Base-by-base conservation (phyloP, 225 moss, liverwort and hornwort genomes). In the Bryum argenteum region DNA sequence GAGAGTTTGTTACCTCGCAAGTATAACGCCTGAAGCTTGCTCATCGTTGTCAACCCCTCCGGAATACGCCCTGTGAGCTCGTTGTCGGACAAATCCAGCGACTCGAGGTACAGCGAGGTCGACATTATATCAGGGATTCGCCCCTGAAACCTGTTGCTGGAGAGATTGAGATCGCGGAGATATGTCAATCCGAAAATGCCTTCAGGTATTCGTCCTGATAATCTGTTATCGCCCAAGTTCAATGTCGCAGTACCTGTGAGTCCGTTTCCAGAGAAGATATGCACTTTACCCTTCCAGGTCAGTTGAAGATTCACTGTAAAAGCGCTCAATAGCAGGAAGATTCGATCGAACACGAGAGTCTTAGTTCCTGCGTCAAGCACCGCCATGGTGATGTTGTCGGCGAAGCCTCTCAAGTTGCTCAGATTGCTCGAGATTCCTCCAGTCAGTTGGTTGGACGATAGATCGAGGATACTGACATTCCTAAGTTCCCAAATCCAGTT, bases 401-500 rank as follows among this genome's bases (percentile, higher is more conserved):
- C 58, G 44, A 81, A 48, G 6, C 70, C 74, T 65, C 69, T 48
- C 82, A 82, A 55, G 21, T 57, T 78, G 61, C 43, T 66, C 71
- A 78, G 66, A 40, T 78, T 69, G 59, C 63, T 59, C 20, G 63
- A 52, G 33, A 82, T 54, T 20, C 15, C 10, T 14, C 78, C 74
- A 17, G 66, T 70, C 1, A 82, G 21, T 6, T 65, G 41, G 48
- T 78, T 82, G 60, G 43, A n/a, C 15, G 82, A 70, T 11, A 77
- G 61, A 54, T 70, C 65, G 10, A 78, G 74, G 40, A 43, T 23
- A 22, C 64, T 78, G 10, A 74, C 38, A 20, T 73, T 73, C 50
- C 56, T 54, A 3, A 74, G 70, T 24, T 19, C 66, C 82, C 66
- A 71, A 13, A 82, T 55, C 82, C 82, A 78, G 9, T 51, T 55